These are phyloP conservation scores for Paramecium octaurelia DNA, from an alignment of 73 alveolate genomes.

Conservation along the genomic window DNA sequence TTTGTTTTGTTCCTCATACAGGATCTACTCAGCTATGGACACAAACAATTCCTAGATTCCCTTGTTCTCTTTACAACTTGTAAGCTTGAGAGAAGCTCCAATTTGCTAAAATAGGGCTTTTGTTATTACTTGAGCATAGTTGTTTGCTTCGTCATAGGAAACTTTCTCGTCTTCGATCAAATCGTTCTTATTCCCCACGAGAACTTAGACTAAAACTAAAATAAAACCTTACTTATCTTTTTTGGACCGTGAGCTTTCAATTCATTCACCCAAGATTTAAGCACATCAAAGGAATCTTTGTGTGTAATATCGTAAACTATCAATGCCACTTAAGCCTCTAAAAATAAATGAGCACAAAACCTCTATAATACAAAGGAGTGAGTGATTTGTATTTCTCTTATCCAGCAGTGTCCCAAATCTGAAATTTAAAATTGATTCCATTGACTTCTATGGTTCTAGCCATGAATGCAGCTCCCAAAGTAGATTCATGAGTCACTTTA, in stretches of 20 bases:
- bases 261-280: conserved; percentile 56
- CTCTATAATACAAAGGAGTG: conserved; percentile 62
- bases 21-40: background rate
- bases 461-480: conserved; percentile 60
- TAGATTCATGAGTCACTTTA: conserved; percentile 46
- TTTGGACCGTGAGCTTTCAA: conserved; percentile 54
- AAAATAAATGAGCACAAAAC: background rate
- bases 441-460: conserved; percentile 43
- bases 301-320: conserved; percentile 58
- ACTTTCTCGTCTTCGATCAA: conserved; percentile 56
- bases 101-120: background rate
- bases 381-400: conserved; percentile 62
- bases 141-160: conserved; percentile 56
- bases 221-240: background rate
- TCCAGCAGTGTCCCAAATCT: conserved; percentile 67
- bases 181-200: conserved; percentile 57
- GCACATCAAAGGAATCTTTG: conserved; percentile 38
- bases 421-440: conserved; percentile 35
- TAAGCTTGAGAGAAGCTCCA: conserved; percentile 19
- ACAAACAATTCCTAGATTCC: conserved; percentile 28
- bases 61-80: conserved; percentile 24
- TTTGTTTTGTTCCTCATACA: background rate
- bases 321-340: conserved; percentile 55
- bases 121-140: conserved; percentile 40
- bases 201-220: background rate